Conservation (phyloP, 371 early-diverging fungal genomes). For the Mucor saturninus region DNA sequence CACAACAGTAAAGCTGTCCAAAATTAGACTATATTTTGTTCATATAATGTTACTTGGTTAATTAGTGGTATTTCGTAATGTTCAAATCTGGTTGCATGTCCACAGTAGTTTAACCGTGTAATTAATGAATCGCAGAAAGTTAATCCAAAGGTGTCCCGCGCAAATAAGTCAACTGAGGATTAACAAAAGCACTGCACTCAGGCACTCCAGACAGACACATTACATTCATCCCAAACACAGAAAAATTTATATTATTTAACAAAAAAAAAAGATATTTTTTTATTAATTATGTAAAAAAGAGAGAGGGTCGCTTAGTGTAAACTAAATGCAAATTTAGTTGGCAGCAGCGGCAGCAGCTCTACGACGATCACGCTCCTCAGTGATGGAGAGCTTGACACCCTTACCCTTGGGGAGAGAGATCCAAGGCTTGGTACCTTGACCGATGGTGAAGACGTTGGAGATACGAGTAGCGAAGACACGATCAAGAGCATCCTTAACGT, state of each 20-base stretch:
- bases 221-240: no score
- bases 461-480: conserved; percentile 91
- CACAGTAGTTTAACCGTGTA: no score
- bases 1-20: no score
- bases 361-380: conserved; percentile 96
- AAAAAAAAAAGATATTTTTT: neutral
- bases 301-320: neutral
- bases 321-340: conserved; percentile 30
- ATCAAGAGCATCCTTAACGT: conserved; percentile 91
- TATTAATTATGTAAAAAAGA: conserved; percentile 1
- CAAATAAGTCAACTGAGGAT: no score
- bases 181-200: no score
- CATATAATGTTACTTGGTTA: no score
- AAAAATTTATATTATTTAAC: neutral
- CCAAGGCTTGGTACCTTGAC: conserved; percentile 74
- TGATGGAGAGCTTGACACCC: conserved; percentile 40
- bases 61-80: no score
- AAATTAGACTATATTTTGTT: no score
- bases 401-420: conserved; percentile 76
- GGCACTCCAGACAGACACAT: no score
- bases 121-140: no score
- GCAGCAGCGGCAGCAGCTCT: conserved; percentile 59
- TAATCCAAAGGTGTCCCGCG: no score
- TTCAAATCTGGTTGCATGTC: no score
- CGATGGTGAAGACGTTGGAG: conserved; percentile 94